Base-by-base conservation (phyloP, 768 basidiomycete genomes). In the Termitomyces eurrhizus region DNA sequence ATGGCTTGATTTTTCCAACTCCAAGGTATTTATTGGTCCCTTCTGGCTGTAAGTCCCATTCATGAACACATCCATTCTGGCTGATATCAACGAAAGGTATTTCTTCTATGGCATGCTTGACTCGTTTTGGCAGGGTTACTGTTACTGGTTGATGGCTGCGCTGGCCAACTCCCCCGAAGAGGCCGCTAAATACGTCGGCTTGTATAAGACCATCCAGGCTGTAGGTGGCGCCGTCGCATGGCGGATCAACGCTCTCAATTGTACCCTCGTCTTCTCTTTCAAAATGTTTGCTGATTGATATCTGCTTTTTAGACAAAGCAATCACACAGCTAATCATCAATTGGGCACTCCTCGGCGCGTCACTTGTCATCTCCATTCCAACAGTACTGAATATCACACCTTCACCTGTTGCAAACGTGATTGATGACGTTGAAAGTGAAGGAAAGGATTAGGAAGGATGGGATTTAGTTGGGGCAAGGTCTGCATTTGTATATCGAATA, bases 81-180 rank as follows among this genome's bases (percentile, higher is more conserved):
- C 35, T 49, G 53, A 49, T n/a, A 16, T 26, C 13, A 26, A 33
- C 33, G 12, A 55, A 49, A 71, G 70, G 33, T 71, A 72, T 59
- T 72, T 70, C 63, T 70, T 68, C 46, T 72, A 72, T 48, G 70
- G 70, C 9, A 68, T 69, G 26, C 67, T 72, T 58, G 69, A 72
- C 55, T 68, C 70, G 14, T 70, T 72, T 56, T 72, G 70, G 70
- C 70, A 70, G 62, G 68, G 69, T 9, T 72, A 65, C 53, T 70
- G 70, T 45, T 72, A 72, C 57, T 72, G 70, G 70, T 37, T 72
- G 39, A 72, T 72, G 70, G 70, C 68, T 46, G 64, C 70, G 1
- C 57, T 70, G 6, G 68, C 70, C 12, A 63, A 69, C 18, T 66
- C 67, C 7, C 70, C 70, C 4, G 64, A 67, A 39, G 65, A 65